Evolutionary conservation across 306 rosid genomes (phyloP).

Genomic region (Quercus wislizeni): DNA sequence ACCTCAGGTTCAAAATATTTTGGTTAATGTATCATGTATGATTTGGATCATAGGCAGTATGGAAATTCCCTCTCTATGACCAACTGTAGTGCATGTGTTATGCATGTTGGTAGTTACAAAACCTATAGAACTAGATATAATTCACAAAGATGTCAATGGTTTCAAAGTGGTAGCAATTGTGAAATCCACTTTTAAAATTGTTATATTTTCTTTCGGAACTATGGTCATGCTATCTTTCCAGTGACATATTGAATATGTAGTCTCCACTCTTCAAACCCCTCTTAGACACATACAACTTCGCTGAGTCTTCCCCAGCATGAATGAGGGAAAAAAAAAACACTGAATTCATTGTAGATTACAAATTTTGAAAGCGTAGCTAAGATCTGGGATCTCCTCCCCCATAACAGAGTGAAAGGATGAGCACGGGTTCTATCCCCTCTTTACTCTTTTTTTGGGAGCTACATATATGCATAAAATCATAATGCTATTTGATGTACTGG

Average conservation of each 20-base stretch:
- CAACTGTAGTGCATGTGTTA: background rate
- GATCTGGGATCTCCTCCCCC: no score
- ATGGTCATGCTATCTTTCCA: background rate
- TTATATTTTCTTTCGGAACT: background rate
- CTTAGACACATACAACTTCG: no score
- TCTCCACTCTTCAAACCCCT: background rate
- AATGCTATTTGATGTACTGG: slow-evolving; percentile 9
- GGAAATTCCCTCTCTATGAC: background rate
- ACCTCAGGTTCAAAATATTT: background rate
- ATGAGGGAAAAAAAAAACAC: no score
- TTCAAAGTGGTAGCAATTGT: background rate
- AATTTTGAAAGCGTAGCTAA: no score
- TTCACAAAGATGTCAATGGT: background rate
- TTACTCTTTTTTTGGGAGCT: background rate
- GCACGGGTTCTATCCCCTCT: background rate
- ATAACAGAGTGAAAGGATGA: background rate
- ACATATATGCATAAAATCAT: background rate
- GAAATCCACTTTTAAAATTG: background rate
- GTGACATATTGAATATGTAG: background rate
- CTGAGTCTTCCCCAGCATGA: no score
- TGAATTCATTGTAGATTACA: no score
- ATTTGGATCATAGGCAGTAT: background rate
- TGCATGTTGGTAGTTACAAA: background rate
- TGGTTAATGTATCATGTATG: background rate
- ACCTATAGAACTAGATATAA: background rate